Evolutionary conservation across 2,329 filamentous ascomycete genomes (phyloP).

Genomic region (Colletotrichum spinosum): DNA sequence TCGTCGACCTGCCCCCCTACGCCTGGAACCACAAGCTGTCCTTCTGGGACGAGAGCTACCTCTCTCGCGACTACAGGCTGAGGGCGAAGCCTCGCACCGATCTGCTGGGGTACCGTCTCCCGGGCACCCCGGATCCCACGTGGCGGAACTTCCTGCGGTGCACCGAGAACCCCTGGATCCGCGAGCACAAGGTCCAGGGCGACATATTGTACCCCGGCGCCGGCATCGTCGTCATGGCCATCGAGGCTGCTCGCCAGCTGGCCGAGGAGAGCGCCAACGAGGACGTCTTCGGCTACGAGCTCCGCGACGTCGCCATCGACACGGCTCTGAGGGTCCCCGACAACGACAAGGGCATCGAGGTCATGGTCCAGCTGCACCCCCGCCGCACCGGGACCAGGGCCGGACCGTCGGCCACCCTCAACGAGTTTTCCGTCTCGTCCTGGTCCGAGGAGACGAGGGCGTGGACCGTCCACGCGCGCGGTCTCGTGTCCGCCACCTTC

Average conservation of each 20-base stretch:
- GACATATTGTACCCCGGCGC: constrained; percentile 54
- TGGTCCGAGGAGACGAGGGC: constrained; percentile 30
- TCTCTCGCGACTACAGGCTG: constrained; percentile 35
- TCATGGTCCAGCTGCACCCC: constrained; percentile 37
- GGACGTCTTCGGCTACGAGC: constrained; percentile 38
- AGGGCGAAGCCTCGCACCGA: constrained; percentile 33
- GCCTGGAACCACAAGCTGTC: constrained; percentile 38
- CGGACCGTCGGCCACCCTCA: constrained; percentile 16
- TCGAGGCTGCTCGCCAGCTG: constrained; percentile 38
- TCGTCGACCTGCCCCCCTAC: constrained; percentile 39
- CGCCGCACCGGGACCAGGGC: constrained; percentile 35
- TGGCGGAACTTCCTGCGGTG: constrained; percentile 40
- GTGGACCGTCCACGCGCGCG: constrained; percentile 32
- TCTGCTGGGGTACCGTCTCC: constrained; percentile 31
- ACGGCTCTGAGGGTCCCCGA: constrained; percentile 38
- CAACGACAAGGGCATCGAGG: constrained; percentile 39
- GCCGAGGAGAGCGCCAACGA: constrained; percentile 21
- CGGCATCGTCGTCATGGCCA: constrained; percentile 47
- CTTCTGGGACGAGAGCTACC: constrained; percentile 34
- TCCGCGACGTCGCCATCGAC: constrained; percentile 40
- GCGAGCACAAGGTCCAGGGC: constrained; percentile 59
- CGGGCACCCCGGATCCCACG: constrained; percentile 13
- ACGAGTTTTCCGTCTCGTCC: constrained; percentile 34
- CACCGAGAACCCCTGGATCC: constrained; percentile 55
- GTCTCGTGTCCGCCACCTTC: constrained; percentile 33